Base-by-base conservation (phyloP, 2,329 filamentous ascomycete genomes). In the Zasmidium angulare region DNA sequence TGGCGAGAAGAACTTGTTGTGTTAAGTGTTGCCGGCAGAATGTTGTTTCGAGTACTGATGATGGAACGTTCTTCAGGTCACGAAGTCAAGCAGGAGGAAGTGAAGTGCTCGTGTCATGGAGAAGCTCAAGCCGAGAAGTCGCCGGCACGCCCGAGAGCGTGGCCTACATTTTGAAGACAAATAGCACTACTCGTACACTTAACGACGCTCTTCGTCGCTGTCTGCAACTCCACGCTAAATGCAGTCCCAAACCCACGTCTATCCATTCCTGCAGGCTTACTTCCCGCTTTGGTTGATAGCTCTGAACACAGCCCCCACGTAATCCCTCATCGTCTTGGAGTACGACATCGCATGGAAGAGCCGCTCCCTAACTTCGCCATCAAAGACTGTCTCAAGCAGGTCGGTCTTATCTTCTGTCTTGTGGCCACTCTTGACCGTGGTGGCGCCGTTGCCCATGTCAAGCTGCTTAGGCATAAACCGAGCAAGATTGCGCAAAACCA, bases 401-500 rank as follows among this genome's bases (percentile, higher is more conserved):
- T 65, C 63, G 7, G 58, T 54, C 23, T 65, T 62, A 6, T 63
- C 64, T 56, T 64, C 62, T 48, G 57, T 56, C 56, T 59, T 64
- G 12, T 58, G 54, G 10, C 60, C 58, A 48, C 54, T 56, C 50
- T 59, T 66, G 20, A 57, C 51, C 20, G 56, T 54, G 50, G 24
- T 53, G 20, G 58, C 48, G 19, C 58, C 61, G n/a, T 60, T 61
- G 20, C 53, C 52, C 22, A 52, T 50, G 19, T 59, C 53, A 19
- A 65, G 47, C 3, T 54, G 48, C 57, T 67, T 64, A 6, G 71
- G 71, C 66, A 72, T 69, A 49, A 80, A 82, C 22, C 78, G 75
- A 12, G 90, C 90, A 61, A 95, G 85, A 71, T 95, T 95, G 26
- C 90, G 84, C 49, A 95, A 81, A 36, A 95, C 89, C 24, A 93